Percentiles rank a stretch among this genome's conserved stretches.
Conservation (phyloP, 371 early-diverging fungal species). For the Mucor indicus region DNA sequence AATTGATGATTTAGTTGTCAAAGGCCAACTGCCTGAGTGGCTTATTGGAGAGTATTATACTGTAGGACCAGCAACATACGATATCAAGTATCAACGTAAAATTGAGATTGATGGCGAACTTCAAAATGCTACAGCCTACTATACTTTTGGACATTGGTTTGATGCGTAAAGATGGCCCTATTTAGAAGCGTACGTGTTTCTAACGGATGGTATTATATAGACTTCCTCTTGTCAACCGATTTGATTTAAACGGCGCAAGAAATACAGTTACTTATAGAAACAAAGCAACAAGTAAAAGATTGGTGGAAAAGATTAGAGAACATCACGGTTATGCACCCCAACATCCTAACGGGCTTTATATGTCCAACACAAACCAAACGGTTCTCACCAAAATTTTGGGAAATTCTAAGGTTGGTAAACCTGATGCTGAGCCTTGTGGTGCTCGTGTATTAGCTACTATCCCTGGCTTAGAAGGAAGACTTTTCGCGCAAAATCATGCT, state of each 20-base stretch:
- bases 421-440: conserved; percentile 57
- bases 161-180: conserved; percentile 62
- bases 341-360: conserved; percentile 62
- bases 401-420: conserved; percentile 45
- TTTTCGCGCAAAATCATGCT: conserved; percentile 56
- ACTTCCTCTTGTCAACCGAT: conserved; percentile 58
- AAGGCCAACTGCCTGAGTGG: conserved; percentile 62
- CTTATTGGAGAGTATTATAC: conserved; percentile 62
- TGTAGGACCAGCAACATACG: conserved; percentile 61
- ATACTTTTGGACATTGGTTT: conserved; percentile 70
- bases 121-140: conserved; percentile 55
- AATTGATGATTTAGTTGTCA: conserved; percentile 37
- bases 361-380: conserved; percentile 66
- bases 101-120: conserved; percentile 55
- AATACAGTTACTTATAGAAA: conserved; percentile 59
- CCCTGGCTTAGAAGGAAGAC: conserved; percentile 53
- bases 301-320: conserved; percentile 61
- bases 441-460: conserved; percentile 45
- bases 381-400: conserved; percentile 54
- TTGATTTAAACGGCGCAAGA: conserved; percentile 52
- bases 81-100: conserved; percentile 61
- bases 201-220: no score
- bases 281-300: conserved; percentile 56
- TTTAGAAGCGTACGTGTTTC: no score
- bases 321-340: conserved; percentile 65